A percentile compares a stretch with the other conserved stretches of the same genome.
Evolutionary conservation across 2,329 filamentous ascomycete genomes (phyloP).

Genomic region (Tolypocladium capitatum): DNA sequence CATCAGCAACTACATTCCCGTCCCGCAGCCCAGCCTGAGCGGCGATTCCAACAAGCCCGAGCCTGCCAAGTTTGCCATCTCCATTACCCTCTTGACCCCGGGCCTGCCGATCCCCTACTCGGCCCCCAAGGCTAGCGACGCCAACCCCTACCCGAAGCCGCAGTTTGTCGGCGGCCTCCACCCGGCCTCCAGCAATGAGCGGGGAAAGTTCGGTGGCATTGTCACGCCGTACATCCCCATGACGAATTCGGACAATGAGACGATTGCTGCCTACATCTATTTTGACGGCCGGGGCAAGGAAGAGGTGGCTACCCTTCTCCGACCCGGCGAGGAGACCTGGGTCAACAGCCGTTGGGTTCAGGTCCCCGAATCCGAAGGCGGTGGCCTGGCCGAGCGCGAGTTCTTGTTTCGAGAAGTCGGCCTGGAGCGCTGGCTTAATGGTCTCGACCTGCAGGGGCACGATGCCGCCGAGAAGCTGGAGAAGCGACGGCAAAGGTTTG

Average conservation of each 20-base stretch:
- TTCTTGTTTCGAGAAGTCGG: conserved; percentile 96
- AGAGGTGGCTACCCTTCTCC: conserved; percentile 85
- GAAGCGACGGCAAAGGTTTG: conserved; percentile 70
- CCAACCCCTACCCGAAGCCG: conserved; percentile 68
- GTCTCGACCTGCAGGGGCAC: conserved; percentile 84
- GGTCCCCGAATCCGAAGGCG: conserved; percentile 78
- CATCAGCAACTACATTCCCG: conserved; percentile 94
- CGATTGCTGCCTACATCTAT: conserved; percentile 96
- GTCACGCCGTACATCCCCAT: conserved; percentile 82
- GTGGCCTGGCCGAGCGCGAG: conserved; percentile 87
- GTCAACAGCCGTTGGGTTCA: conserved; percentile 98
- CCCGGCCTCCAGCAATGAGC: conserved; percentile 37
- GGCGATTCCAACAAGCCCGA: conserved; percentile 60
- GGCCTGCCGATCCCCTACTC: conserved; percentile 87
- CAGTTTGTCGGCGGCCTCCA: conserved; percentile 62
- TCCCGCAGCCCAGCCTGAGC: conserved; percentile 68
- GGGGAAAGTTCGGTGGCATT: conserved; percentile 34
- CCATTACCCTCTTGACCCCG: conserved; percentile 86
- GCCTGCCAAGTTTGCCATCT: conserved; percentile 93
- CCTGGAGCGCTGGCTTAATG: conserved; percentile 90
- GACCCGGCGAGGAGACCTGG: conserved; percentile 95
- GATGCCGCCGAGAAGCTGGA: conserved; percentile 84
- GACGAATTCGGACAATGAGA: conserved; percentile 89
- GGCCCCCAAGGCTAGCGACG: conserved; percentile 63
- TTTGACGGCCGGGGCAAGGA: conserved; percentile 93